A percentile compares a stretch with the other conserved stretches of the same genome.
These are phyloP conservation scores for Aurantiochytrium sp. DNA, from an alignment of 108 stramenopile species.

Conservation along the genomic window DNA sequence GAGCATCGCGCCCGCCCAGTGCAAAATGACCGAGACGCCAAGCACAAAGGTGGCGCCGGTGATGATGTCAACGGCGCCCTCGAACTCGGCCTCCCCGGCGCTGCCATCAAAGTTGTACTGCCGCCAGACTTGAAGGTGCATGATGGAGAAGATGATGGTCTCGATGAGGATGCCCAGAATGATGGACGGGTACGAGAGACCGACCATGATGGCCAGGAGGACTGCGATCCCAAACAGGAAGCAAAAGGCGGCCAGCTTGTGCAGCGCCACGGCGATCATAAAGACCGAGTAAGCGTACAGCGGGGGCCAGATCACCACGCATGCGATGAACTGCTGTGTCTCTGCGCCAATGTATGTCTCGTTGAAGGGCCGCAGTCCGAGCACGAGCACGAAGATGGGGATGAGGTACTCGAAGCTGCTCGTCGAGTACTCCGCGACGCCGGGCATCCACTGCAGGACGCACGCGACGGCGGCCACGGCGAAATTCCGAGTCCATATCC, in stretches of 20 bases:
- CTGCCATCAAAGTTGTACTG: neutral
- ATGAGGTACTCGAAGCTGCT: neutral
- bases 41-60: neutral
- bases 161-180: neutral
- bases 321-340: neutral
- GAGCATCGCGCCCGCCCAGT: neutral
- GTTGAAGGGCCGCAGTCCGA: neutral
- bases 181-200: neutral
- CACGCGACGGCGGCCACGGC: neutral
- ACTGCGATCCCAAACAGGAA: neutral
- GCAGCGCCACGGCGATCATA: neutral
- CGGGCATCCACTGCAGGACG: neutral
- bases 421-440: neutral
- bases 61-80: neutral
- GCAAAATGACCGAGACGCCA: neutral
- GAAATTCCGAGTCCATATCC: neutral
- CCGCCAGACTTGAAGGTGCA: neutral
- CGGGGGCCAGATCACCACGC: neutral
- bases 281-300: neutral
- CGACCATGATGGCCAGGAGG: neutral
- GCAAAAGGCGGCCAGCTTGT: neutral
- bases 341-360: neutral
- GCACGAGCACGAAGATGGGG: neutral
- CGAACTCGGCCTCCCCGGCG: neutral
- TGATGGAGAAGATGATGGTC: slow-evolving; percentile 23